Conservation (phyloP, 805 yeast genomes). For the Candida ulmi region DNA sequence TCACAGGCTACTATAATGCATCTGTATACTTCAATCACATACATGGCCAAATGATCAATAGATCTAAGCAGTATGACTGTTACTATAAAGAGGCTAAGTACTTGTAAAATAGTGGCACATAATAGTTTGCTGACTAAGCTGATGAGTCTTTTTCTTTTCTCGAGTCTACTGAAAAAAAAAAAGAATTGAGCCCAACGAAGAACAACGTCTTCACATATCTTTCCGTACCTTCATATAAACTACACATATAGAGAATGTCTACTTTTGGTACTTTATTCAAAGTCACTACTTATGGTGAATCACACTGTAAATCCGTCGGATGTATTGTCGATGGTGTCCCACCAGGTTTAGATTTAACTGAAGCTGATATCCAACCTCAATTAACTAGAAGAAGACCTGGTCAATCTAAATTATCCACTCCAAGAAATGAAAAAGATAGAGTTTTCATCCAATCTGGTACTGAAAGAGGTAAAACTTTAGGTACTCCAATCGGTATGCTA, state of each 20-base stretch:
- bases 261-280: constrained; percentile 57
- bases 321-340: constrained; percentile 99
- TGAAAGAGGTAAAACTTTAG: constrained; percentile 84
- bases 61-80: no score
- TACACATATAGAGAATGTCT: constrained; percentile 41
- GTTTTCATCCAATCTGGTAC: constrained; percentile 95
- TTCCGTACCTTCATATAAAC: no score
- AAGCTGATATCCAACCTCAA: constrained; percentile 91
- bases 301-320: constrained; percentile 96
- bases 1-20: no score
- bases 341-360: constrained; percentile 83
- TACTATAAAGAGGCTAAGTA: no score
- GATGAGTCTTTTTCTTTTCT: neutral
- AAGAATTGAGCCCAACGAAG: neutral
- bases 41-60: no score
- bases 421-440: constrained; percentile 90
- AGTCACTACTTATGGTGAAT: constrained; percentile 97
- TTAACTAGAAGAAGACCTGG: constrained; percentile 97
- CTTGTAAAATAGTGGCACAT: no score
- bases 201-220: neutral
- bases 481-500: constrained; percentile 93
- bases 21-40: no score
- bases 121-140: no score
- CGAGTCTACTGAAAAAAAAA: neutral
- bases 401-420: constrained; percentile 86